A percentile compares a stretch with the other conserved stretches of the same genome.
Evolutionary conservation across 2,329 filamentous ascomycete genomes (phyloP).

Genomic region (Penicillium sp.): DNA sequence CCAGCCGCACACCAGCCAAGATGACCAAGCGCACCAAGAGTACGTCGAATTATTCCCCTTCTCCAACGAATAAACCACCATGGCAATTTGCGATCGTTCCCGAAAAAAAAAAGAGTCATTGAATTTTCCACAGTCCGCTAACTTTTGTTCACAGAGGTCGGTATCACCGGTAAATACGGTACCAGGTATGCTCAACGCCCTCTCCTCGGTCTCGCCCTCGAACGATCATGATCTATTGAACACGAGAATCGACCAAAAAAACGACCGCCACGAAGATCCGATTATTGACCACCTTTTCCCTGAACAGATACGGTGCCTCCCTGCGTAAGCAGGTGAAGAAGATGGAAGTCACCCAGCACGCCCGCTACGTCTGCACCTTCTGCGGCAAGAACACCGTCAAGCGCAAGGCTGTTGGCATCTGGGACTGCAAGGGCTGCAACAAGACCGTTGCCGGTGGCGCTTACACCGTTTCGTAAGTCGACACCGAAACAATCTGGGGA

Average conservation of each 20-base stretch:
- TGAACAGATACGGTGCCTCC: conserved; percentile 89
- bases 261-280: conserved; percentile 16
- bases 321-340: conserved; percentile 99
- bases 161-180: conserved; percentile 98
- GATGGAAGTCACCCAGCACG: conserved; percentile 99
- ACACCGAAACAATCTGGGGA: conserved; percentile 9
- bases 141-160: conserved; percentile 68
- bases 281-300: conserved; percentile 24
- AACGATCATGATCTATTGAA: conserved; percentile 18
- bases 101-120: neutral
- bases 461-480: conserved; percentile 92
- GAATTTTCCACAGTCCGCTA: conserved; percentile 27
- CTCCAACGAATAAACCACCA: neutral
- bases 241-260: conserved; percentile 16
- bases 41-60: conserved; percentile 34
- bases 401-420: conserved; percentile 90
- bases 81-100: neutral
- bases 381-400: conserved; percentile 96
- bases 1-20: conserved; percentile 57
- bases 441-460: conserved; percentile 94
- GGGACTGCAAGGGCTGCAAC: conserved; percentile 94
- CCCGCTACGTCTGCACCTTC: conserved; percentile 97
- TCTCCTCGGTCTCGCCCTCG: conserved; percentile 20
- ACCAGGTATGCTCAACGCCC: conserved; percentile 71
- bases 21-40: conserved; percentile 96